Conservation (phyloP, 768 basidiomycete genomes). For the Sutorius australiensis region DNA sequence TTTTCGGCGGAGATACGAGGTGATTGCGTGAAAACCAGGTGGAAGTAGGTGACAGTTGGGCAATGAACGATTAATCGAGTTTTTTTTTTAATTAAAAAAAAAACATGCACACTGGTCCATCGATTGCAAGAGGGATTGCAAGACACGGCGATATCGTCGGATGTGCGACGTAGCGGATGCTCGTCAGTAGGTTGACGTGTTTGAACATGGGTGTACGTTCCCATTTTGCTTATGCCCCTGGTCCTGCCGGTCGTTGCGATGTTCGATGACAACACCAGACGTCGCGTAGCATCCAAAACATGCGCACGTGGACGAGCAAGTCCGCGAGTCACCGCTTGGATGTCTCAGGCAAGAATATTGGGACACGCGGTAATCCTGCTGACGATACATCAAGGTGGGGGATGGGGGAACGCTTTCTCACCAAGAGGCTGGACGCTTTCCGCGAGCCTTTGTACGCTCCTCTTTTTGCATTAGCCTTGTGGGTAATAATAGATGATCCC, state of each 20-base stretch:
- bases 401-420: not conserved
- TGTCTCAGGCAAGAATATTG: not conserved
- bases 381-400: not conserved
- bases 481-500: not conserved
- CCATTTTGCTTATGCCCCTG: not conserved
- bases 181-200: not conserved
- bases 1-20: slow-evolving; percentile 18
- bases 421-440: too few relatives aligned
- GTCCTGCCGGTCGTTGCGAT: not conserved
- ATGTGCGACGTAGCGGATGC: not conserved
- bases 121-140: not conserved
- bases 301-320: not conserved
- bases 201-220: not conserved
- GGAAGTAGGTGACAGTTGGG: not conserved
- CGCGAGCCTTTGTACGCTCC: not conserved
- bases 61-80: not conserved
- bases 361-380: not conserved
- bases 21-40: not conserved
- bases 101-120: slow-evolving; percentile 2
- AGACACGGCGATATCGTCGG: not conserved
- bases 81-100: too few relatives aligned
- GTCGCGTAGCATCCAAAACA: not conserved
- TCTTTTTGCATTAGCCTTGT: not conserved
- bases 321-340: not conserved
- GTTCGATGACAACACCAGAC: not conserved